Conservation (phyloP, 106 monocot genomes). For the Allium sativum region DNA sequence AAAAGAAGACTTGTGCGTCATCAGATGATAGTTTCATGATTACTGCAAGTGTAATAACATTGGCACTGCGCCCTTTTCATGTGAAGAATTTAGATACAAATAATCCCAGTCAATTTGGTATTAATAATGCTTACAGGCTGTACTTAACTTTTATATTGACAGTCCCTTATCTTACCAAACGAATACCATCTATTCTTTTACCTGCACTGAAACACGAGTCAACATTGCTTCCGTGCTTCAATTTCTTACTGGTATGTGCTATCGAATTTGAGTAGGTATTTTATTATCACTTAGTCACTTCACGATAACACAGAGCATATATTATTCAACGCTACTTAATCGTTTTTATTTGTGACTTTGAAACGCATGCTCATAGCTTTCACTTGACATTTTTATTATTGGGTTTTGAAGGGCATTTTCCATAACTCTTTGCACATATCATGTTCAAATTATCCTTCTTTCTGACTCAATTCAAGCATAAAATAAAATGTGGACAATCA, state of each 20-base stretch:
- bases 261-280: background rate
- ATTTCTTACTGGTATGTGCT: constrained; percentile 50
- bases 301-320: no score
- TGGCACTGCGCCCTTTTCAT: constrained; percentile 71
- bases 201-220: constrained; percentile 65
- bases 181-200: constrained; percentile 55
- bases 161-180: constrained; percentile 60
- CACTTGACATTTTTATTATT: no score
- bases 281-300: no score
- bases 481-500: no score
- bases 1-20: constrained; percentile 16
- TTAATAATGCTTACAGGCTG: constrained; percentile 31
- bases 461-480: no score
- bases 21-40: constrained; percentile 46
- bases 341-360: no score
- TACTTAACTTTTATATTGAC: constrained; percentile 59
- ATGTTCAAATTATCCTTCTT: no score
- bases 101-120: constrained; percentile 14
- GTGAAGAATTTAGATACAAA: constrained; percentile 19
- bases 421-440: no score
- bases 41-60: constrained; percentile 73
- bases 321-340: no score
- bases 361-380: no score
- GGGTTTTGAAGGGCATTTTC: no score
- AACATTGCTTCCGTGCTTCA: constrained; percentile 48